A percentile compares a stretch with the other conserved stretches of the same genome.
These are phyloP conservation scores for Calonectria hawksworthii DNA, from an alignment of 2,329 filamentous ascomycete species.

Conservation along the genomic window DNA sequence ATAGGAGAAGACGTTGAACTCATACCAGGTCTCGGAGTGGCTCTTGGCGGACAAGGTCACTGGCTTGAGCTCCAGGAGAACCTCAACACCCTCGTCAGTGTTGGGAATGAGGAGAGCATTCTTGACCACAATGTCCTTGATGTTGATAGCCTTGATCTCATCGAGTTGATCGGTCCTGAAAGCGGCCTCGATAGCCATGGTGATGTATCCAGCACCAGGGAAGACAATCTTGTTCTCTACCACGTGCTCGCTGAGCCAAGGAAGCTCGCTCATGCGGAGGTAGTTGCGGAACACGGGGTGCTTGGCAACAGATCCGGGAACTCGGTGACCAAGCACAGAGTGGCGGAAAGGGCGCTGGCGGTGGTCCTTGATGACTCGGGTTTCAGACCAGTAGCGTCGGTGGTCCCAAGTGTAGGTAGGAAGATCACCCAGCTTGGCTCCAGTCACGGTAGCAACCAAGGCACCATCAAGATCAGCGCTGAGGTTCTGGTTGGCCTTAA, in stretches of 20 bases:
- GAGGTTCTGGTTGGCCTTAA: slow-evolving; percentile 44
- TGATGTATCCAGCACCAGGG: slow-evolving; percentile 53
- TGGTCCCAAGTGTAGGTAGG: slow-evolving; percentile 51
- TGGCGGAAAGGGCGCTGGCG: slow-evolving; percentile 42
- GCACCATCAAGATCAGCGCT: slow-evolving; percentile 27
- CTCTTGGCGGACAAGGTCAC: slow-evolving; percentile 37
- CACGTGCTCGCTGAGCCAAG: slow-evolving; percentile 53
- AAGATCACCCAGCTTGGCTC: slow-evolving; percentile 36
- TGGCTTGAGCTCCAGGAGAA: slow-evolving; percentile 40
- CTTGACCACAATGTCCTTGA: slow-evolving; percentile 41
- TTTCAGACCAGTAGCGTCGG: slow-evolving; percentile 46
- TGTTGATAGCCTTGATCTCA: slow-evolving; percentile 32
- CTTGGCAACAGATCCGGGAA: slow-evolving; percentile 39
- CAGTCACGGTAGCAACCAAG: slow-evolving; percentile 30
- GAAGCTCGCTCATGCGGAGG: slow-evolving; percentile 47
- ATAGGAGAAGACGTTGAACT: slow-evolving; percentile 45
- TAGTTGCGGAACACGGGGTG: slow-evolving; percentile 52
- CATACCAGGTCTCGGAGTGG: slow-evolving; percentile 41
- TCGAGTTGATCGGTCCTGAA: slow-evolving; percentile 31
- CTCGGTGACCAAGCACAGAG: slow-evolving; percentile 43
- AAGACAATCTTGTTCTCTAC: slow-evolving; percentile 49
- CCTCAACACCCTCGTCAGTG: slow-evolving; percentile 42
- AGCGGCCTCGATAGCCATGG: slow-evolving; percentile 49
- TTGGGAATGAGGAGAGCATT: slow-evolving; percentile 41
- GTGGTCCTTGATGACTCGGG: slow-evolving; percentile 41